phyloP scores from a whole-genome alignment of 2,329 filamentous ascomycete genomes.

The Sclerotinia spermophila region DNA sequence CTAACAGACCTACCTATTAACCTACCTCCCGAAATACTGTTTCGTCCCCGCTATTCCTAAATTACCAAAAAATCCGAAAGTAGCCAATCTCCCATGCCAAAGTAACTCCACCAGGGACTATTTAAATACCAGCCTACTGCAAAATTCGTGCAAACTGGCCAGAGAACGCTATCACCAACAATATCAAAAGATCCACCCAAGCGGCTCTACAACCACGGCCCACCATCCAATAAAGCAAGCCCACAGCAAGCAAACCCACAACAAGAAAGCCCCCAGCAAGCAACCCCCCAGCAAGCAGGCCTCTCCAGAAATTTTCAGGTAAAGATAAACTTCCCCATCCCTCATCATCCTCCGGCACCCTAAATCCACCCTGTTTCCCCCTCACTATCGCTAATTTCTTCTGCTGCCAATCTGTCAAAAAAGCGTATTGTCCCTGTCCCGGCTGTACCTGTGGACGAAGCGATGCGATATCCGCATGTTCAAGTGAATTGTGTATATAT shows the following conservation, averaged over 20 bases:
- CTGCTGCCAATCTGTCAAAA: neutral
- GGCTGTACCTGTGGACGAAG: neutral
- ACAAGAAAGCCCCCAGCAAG: too few relatives aligned
- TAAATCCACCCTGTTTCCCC: too few relatives aligned
- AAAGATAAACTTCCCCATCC: neutral
- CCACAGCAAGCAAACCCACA: too few relatives aligned
- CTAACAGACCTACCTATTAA: neutral
- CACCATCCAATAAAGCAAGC: neutral
- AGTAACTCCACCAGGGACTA: neutral
- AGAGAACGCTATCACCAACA: neutral
- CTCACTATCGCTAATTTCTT: too few relatives aligned
- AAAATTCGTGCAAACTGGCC: neutral
- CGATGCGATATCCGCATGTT: neutral
- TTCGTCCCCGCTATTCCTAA: neutral
- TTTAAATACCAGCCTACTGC: neutral
- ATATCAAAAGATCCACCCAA: neutral
- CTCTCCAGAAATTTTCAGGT: too few relatives aligned
- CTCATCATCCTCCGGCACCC: neutral
- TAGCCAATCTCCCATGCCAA: rapidly evolving
- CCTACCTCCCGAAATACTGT: neutral
- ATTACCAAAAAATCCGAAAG: neutral
- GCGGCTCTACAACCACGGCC: neutral
- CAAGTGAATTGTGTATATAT: neutral
- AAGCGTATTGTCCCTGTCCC: neutral
- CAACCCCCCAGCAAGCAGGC: too few relatives aligned